Evolutionary conservation across 768 basidiomycete genomes (phyloP).

Genomic region (Tylopilus sp.): DNA sequence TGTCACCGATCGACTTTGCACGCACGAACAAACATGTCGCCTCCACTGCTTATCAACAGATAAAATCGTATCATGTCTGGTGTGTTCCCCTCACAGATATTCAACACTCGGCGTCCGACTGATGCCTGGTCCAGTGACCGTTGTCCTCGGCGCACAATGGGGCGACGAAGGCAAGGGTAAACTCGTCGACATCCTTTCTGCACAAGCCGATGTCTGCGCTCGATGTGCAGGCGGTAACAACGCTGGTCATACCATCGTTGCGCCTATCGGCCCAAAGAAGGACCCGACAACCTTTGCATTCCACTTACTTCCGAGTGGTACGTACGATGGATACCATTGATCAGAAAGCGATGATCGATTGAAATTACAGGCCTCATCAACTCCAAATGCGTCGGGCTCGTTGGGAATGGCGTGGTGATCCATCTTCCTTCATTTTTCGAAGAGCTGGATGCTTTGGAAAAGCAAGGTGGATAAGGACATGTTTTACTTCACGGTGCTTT

Average conservation of each 20-base stretch:
- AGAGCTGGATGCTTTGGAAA: slow-evolving; percentile 83
- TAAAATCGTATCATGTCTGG: slow-evolving; percentile 29
- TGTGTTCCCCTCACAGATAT: slow-evolving; percentile 6
- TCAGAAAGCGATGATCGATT: neutral
- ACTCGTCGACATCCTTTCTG: slow-evolving; percentile 93
- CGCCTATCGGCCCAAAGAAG: slow-evolving; percentile 62
- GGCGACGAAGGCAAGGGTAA: slow-evolving; percentile 95
- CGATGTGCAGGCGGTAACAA: slow-evolving; percentile 98
- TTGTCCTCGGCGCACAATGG: slow-evolving; percentile 88
- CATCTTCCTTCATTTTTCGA: slow-evolving; percentile 93
- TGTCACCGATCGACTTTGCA: slow-evolving; percentile 8
- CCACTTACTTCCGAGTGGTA: slow-evolving; percentile 92
- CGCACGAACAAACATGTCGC: too few species aligned
- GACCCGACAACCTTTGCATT: slow-evolving; percentile 88
- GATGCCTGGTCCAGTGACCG: slow-evolving; percentile 43
- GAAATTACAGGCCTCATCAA: slow-evolving; percentile 18
- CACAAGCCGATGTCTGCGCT: slow-evolving; percentile 87
- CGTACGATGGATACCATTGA: slow-evolving; percentile 2
- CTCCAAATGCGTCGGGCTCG: slow-evolving; percentile 72
- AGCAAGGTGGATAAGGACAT: slow-evolving; percentile 63
- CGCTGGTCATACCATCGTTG: slow-evolving; percentile 97
- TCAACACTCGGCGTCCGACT: slow-evolving; percentile 1
- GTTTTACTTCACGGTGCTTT: neutral
- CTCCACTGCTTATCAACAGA: too few species aligned
- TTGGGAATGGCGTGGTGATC: slow-evolving; percentile 95